These are phyloP conservation scores for Vaccinium myrtillus DNA, from an alignment of 148 eudicot genomes.

Conservation along the genomic window DNA sequence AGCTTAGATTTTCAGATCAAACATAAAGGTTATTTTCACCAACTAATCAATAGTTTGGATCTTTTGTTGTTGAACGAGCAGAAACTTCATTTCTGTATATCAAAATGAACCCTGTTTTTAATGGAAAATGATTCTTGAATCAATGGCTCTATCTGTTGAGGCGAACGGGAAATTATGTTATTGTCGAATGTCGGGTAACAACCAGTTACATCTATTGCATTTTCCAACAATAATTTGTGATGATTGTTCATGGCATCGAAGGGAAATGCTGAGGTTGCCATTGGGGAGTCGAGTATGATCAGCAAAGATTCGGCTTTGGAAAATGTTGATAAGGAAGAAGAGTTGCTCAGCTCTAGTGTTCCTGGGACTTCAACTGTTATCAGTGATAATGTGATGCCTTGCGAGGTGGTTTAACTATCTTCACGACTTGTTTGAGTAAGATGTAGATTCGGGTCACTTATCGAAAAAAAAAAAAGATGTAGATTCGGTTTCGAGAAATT, in stretches of 20 bases:
- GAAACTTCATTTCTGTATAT: neutral
- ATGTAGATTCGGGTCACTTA: neutral
- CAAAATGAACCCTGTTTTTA: neutral
- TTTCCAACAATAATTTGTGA: neutral
- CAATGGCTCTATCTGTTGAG: neutral
- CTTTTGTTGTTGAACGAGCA: neutral
- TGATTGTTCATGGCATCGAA: conserved; percentile 9
- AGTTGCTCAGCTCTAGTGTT: neutral
- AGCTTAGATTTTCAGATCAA: neutral
- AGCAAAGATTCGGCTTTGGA: conserved; percentile 8
- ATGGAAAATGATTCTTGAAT: neutral
- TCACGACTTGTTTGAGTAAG: neutral
- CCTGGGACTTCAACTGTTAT: neutral
- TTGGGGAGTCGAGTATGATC: neutral
- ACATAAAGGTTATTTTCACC: neutral
- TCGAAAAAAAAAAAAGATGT: too few relatives aligned
- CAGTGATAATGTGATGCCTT: conserved; percentile 19
- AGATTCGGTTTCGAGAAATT: neutral
- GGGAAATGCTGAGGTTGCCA: conserved; percentile 22
- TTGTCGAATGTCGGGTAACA: conserved; percentile 17
- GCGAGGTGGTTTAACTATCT: conserved; percentile 25
- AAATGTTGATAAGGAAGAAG: conserved; percentile 7
- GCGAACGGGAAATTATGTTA: neutral
- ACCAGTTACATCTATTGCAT: neutral
- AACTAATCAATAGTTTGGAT: neutral